Conservation (phyloP, 805 yeast species). For the Wickerhamomyces alni region DNA sequence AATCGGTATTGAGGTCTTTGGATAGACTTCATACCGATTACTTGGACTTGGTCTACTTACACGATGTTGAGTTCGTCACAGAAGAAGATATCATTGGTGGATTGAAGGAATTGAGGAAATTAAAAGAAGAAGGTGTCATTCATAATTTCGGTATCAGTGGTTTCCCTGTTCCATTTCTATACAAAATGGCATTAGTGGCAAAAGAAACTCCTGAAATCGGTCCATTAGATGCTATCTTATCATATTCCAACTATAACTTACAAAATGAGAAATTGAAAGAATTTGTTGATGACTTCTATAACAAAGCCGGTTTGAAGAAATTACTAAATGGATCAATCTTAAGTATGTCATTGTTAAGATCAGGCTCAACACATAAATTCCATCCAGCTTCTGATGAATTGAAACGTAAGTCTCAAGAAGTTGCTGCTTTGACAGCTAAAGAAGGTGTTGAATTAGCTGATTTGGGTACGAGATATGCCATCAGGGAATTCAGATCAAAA, state of each 20-base stretch:
- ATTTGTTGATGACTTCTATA: constrained; percentile 41
- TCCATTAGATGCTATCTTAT: constrained; percentile 65
- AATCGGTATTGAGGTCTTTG: constrained; percentile 62
- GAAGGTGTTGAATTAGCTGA: constrained; percentile 68
- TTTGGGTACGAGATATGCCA: constrained; percentile 71
- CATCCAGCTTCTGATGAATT: constrained; percentile 73
- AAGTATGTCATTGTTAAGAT: constrained; percentile 79
- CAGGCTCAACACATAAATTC: constrained; percentile 60
- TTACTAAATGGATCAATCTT: constrained; percentile 82
- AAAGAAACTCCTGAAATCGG: constrained; percentile 40
- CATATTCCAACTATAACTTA: constrained; percentile 76
- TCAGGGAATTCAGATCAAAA: constrained; percentile 32
- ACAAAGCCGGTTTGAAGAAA: constrained; percentile 47
- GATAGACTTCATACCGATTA: constrained; percentile 60
- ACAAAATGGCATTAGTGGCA: constrained; percentile 39
- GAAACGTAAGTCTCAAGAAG: constrained; percentile 33
- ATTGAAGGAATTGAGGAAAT: constrained; percentile 46
- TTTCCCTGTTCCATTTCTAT: constrained; percentile 71
- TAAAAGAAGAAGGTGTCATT: constrained; percentile 61
- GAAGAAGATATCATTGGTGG: constrained; percentile 55
- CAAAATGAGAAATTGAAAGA: constrained; percentile 58
- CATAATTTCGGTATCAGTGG: constrained; percentile 76
- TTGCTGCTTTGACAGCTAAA: constrained; percentile 32
- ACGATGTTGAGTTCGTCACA: constrained; percentile 80
- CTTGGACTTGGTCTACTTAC: constrained; percentile 78